A percentile compares a stretch with the other conserved stretches of the same genome.
Evolutionary conservation across 2,329 filamentous ascomycete species (phyloP).

Genomic region (Alternaria dauci): DNA sequence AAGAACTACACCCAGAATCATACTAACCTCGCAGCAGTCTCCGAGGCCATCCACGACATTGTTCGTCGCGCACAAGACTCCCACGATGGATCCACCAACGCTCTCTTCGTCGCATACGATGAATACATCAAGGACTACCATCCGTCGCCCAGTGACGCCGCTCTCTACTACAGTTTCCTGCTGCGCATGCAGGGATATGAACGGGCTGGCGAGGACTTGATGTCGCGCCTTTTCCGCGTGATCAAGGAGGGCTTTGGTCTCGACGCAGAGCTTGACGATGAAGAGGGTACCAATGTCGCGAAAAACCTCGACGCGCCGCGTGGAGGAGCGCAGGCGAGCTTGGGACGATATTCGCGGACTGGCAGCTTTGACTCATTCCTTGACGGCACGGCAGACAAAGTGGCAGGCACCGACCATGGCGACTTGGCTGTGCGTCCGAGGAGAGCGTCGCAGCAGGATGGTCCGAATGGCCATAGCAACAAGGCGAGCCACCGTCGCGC

Average conservation of each 20-base stretch:
- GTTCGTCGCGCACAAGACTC: slow-evolving; percentile 75
- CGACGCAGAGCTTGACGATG: slow-evolving; percentile 68
- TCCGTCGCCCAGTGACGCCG: slow-evolving; percentile 75
- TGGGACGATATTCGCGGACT: slow-evolving; percentile 48
- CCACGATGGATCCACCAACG: slow-evolving; percentile 71
- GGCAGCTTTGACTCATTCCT: slow-evolving; percentile 69
- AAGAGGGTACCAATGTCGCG: slow-evolving; percentile 50
- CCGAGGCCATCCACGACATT: slow-evolving; percentile 79
- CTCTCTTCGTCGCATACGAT: slow-evolving; percentile 84
- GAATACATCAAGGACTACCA: slow-evolving; percentile 74
- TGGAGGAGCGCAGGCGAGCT: slow-evolving; percentile 33
- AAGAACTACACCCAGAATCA: too few species aligned
- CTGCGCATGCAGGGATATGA: slow-evolving; percentile 68
- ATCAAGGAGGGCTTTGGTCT: slow-evolving; percentile 64
- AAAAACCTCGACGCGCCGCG: slow-evolving; percentile 40
- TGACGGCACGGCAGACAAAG: slow-evolving; percentile 63
- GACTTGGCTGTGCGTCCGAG: slow-evolving; percentile 30
- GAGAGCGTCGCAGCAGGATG: slow-evolving; percentile 23
- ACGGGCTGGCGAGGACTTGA: slow-evolving; percentile 56
- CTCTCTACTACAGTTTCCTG: slow-evolving; percentile 78
- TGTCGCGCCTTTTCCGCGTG: slow-evolving; percentile 74
- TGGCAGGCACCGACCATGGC: slow-evolving; percentile 51
- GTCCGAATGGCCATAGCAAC: slow-evolving; percentile 16
- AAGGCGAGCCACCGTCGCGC: slow-evolving; percentile 27
- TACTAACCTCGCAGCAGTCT: slow-evolving; percentile 64